Conservation (phyloP, 805 yeast genomes). For the Candida methanosorbosa region DNA sequence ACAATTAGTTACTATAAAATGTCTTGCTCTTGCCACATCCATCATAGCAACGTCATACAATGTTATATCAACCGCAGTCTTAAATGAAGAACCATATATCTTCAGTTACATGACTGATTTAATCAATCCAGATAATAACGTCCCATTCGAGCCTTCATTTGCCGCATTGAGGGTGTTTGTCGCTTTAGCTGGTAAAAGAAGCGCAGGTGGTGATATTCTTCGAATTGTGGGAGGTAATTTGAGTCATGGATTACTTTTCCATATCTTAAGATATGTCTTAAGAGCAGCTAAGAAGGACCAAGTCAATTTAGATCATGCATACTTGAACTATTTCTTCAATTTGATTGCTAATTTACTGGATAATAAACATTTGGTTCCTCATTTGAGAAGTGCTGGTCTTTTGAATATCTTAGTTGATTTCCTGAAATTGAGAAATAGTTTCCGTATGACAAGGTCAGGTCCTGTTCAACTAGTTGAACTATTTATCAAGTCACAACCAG, state of each 20-base stretch:
- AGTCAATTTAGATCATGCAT: constrained; percentile 15
- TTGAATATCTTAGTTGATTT: constrained; percentile 58
- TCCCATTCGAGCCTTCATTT: constrained; percentile 44
- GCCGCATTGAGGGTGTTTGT: constrained; percentile 63
- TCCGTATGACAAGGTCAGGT: constrained; percentile 50
- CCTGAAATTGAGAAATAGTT: constrained; percentile 40
- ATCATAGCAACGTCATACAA: constrained; percentile 49
- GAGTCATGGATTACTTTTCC: constrained; percentile 74
- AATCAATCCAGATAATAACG: constrained; percentile 53
- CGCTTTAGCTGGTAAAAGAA: constrained; percentile 55
- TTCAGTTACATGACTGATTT: constrained; percentile 64
- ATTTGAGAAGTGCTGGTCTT: constrained; percentile 69
- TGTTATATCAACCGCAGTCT: constrained; percentile 53
- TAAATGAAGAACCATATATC: constrained; percentile 65
- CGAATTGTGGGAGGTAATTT: constrained; percentile 79
- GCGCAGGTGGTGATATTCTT: constrained; percentile 70
- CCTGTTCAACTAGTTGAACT: constrained; percentile 51
- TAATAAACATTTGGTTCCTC: constrained; percentile 42
- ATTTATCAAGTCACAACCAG: constrained; percentile 34
- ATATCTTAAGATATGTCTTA: constrained; percentile 56
- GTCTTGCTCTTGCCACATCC: constrained; percentile 57
- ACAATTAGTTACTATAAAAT: constrained; percentile 52
- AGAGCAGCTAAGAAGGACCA: constrained; percentile 31
- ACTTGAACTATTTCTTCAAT: constrained; percentile 39
- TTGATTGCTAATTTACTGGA: constrained; percentile 55